These are phyloP conservation scores for Moniliophthora roreri DNA, from an alignment of 1,284 basidiomycete genomes.

Conservation along the genomic window DNA sequence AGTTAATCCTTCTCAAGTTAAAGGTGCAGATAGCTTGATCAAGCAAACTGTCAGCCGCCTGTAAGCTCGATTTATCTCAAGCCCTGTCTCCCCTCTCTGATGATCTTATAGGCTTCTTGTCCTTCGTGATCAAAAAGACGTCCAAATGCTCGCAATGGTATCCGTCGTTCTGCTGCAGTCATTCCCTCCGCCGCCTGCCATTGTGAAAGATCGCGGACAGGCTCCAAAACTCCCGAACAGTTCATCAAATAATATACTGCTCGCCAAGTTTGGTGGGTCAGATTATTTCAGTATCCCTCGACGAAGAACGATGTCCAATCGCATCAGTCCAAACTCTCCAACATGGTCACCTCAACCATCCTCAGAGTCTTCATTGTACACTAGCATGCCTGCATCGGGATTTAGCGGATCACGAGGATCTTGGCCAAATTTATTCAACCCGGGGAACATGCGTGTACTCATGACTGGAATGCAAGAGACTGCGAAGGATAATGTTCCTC, in stretches of 20 bases:
- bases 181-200: constrained; percentile 10
- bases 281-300: constrained; percentile 53
- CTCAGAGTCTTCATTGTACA: constrained; percentile 25
- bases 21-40: constrained; percentile 27
- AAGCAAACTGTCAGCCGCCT: constrained; percentile 40
- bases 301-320: constrained; percentile 27
- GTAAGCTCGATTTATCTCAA: constrained; percentile 32
- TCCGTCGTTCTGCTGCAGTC: constrained; percentile 65
- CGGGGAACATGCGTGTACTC: constrained; percentile 62
- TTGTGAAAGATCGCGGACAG: neutral
- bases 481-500: constrained; percentile 45
- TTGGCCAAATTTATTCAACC: constrained; percentile 74
- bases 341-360: constrained; percentile 34
- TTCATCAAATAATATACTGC: neutral
- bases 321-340: constrained; percentile 31
- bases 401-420: constrained; percentile 61
- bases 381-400: constrained; percentile 27
- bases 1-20: constrained; percentile 1
- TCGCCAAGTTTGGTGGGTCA: constrained; percentile 22
- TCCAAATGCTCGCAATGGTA: constrained; percentile 83
- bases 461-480: constrained; percentile 56
- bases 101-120: constrained; percentile 55
- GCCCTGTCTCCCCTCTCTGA: neutral
- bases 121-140: constrained; percentile 64
- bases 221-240: neutral